A percentile compares a stretch with the other conserved stretches of the same genome.
Evolutionary conservation across 1,284 basidiomycete genomes (phyloP).

Genomic region (Ustilago sp.): DNA sequence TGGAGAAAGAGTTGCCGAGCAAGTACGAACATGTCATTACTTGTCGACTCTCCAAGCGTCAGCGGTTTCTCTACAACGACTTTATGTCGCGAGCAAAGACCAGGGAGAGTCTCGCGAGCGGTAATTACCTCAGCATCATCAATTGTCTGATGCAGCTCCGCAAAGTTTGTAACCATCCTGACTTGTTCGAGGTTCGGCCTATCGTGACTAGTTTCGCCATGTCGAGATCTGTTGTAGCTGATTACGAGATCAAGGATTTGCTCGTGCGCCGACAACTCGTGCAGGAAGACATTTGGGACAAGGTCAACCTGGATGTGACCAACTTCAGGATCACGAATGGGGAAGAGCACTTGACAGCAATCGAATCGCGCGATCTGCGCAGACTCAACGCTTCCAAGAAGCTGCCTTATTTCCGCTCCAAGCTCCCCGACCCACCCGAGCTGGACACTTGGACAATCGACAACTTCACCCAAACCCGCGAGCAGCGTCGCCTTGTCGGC

Average conservation of each 20-base stretch:
- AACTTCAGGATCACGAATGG: slow-evolving; percentile 76
- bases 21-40: slow-evolving; percentile 95
- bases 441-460: slow-evolving; percentile 80
- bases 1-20: slow-evolving; percentile 93
- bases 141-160: slow-evolving; percentile 95
- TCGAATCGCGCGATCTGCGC: slow-evolving; percentile 75
- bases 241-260: slow-evolving; percentile 89
- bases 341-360: slow-evolving; percentile 71
- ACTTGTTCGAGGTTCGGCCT: slow-evolving; percentile 93
- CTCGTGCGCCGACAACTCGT: slow-evolving; percentile 81
- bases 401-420: slow-evolving; percentile 72
- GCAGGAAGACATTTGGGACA: slow-evolving; percentile 71
- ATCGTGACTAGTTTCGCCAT: slow-evolving; percentile 93
- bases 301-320: slow-evolving; percentile 77
- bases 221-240: slow-evolving; percentile 81
- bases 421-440: slow-evolving; percentile 72
- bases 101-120: slow-evolving; percentile 84
- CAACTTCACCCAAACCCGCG: slow-evolving; percentile 77
- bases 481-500: slow-evolving; percentile 74
- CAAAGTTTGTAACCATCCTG: slow-evolving; percentile 85
- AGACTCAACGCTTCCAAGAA: slow-evolving; percentile 80
- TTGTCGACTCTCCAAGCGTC: slow-evolving; percentile 91
- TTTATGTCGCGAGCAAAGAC: slow-evolving; percentile 95
- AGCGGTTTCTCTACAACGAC: slow-evolving; percentile 96
- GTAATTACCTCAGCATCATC: slow-evolving; percentile 84